phyloP scores from a whole-genome alignment of 331 rosid genomes.

The Rhamnella rubrinervis region DNA sequence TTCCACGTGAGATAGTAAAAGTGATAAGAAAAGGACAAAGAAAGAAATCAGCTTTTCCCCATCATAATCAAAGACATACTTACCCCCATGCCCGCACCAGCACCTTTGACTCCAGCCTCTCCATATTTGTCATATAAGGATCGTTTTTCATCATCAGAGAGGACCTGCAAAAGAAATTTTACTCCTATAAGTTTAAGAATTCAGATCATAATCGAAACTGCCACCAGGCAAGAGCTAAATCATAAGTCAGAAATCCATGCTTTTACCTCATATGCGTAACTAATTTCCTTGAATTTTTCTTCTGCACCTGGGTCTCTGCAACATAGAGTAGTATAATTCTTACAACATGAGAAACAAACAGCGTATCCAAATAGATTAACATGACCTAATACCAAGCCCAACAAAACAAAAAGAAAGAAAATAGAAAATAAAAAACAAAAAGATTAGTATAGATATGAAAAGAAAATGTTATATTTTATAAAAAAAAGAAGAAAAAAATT shows the following conservation, averaged over 20 bases:
- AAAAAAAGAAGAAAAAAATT: too few relatives aligned
- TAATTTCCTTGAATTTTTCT: slow-evolving; percentile 82
- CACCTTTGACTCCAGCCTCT: slow-evolving; percentile 97
- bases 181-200: slow-evolving; percentile 19
- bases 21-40: background rate
- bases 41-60: background rate
- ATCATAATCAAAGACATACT: slow-evolving; percentile 38
- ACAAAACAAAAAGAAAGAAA: background rate
- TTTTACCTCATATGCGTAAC: slow-evolving; percentile 96
- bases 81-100: slow-evolving; percentile 87
- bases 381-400: slow-evolving; percentile 13
- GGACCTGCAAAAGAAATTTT: slow-evolving; percentile 57
- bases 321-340: slow-evolving; percentile 19
- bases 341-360: slow-evolving; percentile 14
- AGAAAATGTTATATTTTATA: too few relatives aligned
- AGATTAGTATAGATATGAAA: too few relatives aligned
- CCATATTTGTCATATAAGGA: slow-evolving; percentile 88
- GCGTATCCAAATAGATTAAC: slow-evolving; percentile 3
- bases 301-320: slow-evolving; percentile 90
- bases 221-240: slow-evolving; percentile 19
- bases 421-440: too few relatives aligned
- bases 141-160: slow-evolving; percentile 94
- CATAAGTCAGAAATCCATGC: slow-evolving; percentile 8
- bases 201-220: slow-evolving; percentile 15
- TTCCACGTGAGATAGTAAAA: slow-evolving; percentile 11